Evolutionary conservation across 768 basidiomycete genomes (phyloP).

Genomic region (Trametes sanguinea): DNA sequence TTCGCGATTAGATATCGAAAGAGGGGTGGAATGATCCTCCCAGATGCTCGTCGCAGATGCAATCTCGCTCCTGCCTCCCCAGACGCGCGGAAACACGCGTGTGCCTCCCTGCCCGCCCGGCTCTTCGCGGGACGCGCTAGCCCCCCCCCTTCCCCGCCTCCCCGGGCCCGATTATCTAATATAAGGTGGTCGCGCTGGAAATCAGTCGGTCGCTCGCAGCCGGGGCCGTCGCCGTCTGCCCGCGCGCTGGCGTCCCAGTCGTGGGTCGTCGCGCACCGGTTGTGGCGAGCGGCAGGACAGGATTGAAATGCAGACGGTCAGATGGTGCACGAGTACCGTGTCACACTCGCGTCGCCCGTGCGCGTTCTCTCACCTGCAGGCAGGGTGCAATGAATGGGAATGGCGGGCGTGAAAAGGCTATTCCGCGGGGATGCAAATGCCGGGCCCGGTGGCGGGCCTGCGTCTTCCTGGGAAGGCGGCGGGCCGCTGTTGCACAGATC

Average conservation of each 20-base stretch:
- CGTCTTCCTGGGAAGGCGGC: not conserved
- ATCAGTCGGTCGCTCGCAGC: not conserved
- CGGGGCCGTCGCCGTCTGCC: not conserved
- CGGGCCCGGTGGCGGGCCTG: constrained; percentile 5
- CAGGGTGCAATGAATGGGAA: constrained; percentile 1
- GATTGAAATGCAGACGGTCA: constrained; percentile 9
- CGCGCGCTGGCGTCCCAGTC: constrained; percentile 1
- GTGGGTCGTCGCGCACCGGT: constrained; percentile 13
- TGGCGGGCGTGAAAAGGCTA: constrained; percentile 18
- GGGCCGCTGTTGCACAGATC: constrained; percentile 1
- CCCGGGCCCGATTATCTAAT: constrained; percentile 19
- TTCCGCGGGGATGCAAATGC: constrained; percentile 12
- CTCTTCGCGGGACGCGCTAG: constrained; percentile 28
- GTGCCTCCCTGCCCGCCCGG: constrained; percentile 18
- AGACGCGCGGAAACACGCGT: not conserved
- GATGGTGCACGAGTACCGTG: constrained; percentile 8
- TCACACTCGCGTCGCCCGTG: constrained; percentile 2
- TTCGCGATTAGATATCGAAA: constrained; percentile 25
- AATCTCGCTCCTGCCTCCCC: constrained; percentile 5
- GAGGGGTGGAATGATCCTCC: constrained; percentile 21
- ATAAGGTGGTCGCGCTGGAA: constrained; percentile 11
- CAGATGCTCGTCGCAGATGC: constrained; percentile 20
- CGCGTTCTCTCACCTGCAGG: constrained; percentile 10
- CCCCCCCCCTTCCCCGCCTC: not conserved
- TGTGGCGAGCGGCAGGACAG: constrained; percentile 9